Evolutionary conservation across 768 basidiomycete species (phyloP).

Genomic region (Podaxis sp.): DNA sequence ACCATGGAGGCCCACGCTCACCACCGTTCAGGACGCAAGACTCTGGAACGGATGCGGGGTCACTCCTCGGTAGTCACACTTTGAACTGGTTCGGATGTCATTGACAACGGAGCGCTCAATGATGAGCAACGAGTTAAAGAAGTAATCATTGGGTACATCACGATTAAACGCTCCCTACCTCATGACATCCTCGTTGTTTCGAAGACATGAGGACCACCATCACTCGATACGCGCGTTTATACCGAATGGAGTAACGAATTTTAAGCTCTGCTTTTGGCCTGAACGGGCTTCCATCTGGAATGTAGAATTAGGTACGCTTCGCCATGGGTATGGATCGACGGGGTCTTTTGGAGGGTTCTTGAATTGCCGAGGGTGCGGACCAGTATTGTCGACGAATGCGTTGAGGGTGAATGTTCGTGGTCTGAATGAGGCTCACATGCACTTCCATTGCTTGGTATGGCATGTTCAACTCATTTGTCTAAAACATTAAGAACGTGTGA

Average conservation of each 20-base stretch:
- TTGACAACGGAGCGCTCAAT: background rate
- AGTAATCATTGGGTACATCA: background rate
- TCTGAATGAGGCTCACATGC: background rate
- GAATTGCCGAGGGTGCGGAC: background rate
- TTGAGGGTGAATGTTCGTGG: background rate
- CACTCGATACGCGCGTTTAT: background rate
- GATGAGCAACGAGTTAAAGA: background rate
- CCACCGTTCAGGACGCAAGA: background rate
- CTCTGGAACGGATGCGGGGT: background rate
- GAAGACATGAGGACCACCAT: background rate
- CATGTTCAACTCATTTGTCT: background rate
- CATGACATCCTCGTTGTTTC: slow-evolving; percentile 15
- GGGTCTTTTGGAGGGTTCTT: background rate
- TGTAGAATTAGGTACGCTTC: background rate
- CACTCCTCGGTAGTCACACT: background rate
- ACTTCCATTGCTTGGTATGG: background rate
- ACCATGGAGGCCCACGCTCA: background rate
- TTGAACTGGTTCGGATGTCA: slow-evolving; percentile 4
- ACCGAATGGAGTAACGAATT: slow-evolving; percentile 4
- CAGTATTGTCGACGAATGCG: background rate
- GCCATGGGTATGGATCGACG: background rate
- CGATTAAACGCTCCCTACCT: background rate
- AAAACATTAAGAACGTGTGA: background rate
- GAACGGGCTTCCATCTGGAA: background rate
- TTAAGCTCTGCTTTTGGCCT: slow-evolving; percentile 1